phyloP scores from a whole-genome alignment of 345 rosid genomes.

The Hibiscus syriacus region DNA sequence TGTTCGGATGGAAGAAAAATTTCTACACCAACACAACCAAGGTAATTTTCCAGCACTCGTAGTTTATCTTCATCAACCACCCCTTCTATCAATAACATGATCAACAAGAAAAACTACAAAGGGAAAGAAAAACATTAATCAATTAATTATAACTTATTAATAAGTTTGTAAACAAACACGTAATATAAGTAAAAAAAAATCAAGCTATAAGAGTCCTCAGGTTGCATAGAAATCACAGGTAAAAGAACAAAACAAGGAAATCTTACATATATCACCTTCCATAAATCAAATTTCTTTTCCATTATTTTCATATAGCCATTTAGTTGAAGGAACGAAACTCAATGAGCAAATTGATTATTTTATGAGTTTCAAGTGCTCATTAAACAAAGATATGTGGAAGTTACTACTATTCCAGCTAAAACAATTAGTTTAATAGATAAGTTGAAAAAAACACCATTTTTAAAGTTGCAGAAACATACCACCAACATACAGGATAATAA shows the following conservation, averaged over 20 bases:
- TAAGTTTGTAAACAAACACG: neutral
- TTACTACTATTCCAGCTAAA: neutral
- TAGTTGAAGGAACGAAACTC: neutral
- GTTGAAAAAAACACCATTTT: neutral
- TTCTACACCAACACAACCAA: too few relatives aligned
- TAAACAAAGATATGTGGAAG: neutral
- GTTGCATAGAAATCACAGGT: neutral
- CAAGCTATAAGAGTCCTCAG: neutral
- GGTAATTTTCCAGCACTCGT: too few relatives aligned
- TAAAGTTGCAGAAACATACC: neutral
- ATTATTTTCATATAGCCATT: neutral
- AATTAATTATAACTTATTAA: neutral
- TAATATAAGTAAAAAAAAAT: neutral
- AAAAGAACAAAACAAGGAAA: neutral
- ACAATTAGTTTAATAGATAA: neutral
- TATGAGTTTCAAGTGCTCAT: neutral
- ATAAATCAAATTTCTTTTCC: neutral
- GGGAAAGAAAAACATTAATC: neutral
- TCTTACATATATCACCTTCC: neutral
- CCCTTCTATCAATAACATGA: too few relatives aligned
- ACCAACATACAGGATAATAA: neutral
- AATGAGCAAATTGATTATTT: neutral
- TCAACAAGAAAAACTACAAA: conserved; percentile 12
- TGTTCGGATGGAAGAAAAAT: too few relatives aligned
- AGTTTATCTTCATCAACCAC: too few relatives aligned